Conservation (phyloP, 2,329 filamentous ascomycete species). For the Purpureocillium lavendulum region DNA sequence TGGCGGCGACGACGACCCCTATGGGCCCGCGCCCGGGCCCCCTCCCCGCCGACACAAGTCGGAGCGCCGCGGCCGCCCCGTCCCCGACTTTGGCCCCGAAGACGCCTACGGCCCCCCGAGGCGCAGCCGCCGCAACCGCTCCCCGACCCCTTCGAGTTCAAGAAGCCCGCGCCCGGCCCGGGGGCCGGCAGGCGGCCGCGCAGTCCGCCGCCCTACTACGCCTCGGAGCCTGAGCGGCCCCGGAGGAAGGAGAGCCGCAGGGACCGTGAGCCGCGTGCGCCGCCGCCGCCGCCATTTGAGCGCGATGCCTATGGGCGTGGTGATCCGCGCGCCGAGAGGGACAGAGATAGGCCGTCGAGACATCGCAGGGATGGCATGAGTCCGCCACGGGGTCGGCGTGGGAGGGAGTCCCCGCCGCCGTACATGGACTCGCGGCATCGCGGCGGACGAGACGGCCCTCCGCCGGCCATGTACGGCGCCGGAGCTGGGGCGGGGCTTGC, state of each 20-base stretch:
- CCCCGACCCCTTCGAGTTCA: conserved; percentile 1
- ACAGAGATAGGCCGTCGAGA: no score
- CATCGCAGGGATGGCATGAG: no score
- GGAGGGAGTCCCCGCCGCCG: conserved; percentile 4
- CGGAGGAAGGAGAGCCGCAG: conserved; percentile 1
- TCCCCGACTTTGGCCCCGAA: conserved; percentile 7
- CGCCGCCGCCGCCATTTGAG: no score
- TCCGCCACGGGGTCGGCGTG: no score
- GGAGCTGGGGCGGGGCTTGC: background rate
- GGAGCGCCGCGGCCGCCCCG: conserved; percentile 10
- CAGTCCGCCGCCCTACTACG: conserved; percentile 7
- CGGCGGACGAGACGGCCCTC: conserved; percentile 7
- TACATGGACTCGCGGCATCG: conserved; percentile 10
- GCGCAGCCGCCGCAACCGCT: conserved; percentile 6
- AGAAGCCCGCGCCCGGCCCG: conserved; percentile 1
- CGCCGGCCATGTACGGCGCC: background rate
- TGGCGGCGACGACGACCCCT: conserved; percentile 1
- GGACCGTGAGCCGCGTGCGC: no score
- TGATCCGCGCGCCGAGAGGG: no score
- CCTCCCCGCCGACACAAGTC: conserved; percentile 15
- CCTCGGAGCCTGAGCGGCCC: conserved; percentile 2
- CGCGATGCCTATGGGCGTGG: no score
- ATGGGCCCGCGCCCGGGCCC: no score
- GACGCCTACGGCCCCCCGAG: conserved; percentile 6
- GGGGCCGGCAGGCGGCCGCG: conserved; percentile 3